Evolutionary conservation across 345 rosid species (phyloP), one percentile per base, ranked within the genome.

Genomic region (Viola odorata): DNA sequence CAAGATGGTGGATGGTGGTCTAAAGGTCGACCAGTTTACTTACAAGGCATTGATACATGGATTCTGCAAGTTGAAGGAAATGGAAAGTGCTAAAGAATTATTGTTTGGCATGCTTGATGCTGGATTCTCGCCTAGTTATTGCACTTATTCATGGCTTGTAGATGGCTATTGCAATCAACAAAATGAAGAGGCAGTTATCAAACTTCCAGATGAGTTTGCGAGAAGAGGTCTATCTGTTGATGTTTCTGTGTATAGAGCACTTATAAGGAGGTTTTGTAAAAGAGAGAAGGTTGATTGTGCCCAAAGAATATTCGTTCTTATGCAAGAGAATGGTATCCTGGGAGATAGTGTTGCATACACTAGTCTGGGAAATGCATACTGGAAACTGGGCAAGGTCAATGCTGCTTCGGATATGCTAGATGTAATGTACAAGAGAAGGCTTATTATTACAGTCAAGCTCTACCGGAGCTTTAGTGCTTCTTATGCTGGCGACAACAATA

Each of bases 11-110:
- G 94, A 80, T 61, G 80, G 96, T 37, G 98, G 96, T 53, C 69
- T 89, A 63, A 84, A 74, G 64, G 77, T 82, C 11, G 89, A 87
- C 57, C 75, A 62, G 60, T 85, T 76, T 77, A 84, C 97, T 3
- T 84, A 83, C 73, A 87, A 80, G 69, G 94, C 87, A 65, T 67
- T 92, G 67, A 75, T 92, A 69, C 94, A 89, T 56, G 97, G 98
- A 48, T 87, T 87, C 69, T 92, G 89, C 84, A 85, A 82, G 77
- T 79, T 57, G 44, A 53, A 65, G 49, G 94, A 92, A 61, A 69
- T 83, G 77, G 89, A 84, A 3, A 77, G 47, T 50, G 98, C 96
- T 3, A 85, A 89, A 71, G 96, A 87, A 69, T 72, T 81, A 49
- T 64, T 92, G 53, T 79, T 87, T 61, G 45, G 73, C 68, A 89